A percentile compares a stretch with the other conserved stretches of the same genome.
Evolutionary conservation across 306 rosid species (phyloP).

Genomic region (Fragaria iinumae): DNA sequence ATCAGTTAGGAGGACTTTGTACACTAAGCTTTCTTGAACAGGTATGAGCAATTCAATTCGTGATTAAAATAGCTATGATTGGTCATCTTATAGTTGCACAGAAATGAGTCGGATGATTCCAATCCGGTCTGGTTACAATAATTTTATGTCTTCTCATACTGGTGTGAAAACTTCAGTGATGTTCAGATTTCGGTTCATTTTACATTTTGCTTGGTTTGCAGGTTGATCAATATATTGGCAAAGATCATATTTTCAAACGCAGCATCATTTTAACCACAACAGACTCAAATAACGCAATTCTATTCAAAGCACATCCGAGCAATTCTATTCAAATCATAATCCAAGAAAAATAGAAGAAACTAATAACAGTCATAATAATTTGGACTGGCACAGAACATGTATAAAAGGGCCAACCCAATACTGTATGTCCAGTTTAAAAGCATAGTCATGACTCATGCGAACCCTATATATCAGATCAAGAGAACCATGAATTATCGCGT

Average conservation of each 20-base stretch:
- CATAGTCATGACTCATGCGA: too few relatives aligned
- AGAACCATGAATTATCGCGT: too few relatives aligned
- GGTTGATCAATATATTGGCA: conserved; percentile 73
- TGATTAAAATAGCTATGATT: conserved; percentile 9
- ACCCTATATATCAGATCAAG: too few relatives aligned
- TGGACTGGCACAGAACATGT: too few relatives aligned
- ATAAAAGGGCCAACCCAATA: too few relatives aligned
- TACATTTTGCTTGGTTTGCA: conserved; percentile 25
- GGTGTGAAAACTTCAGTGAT: conserved; percentile 11
- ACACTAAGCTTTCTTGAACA: conserved; percentile 86
- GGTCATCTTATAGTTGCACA: background rate
- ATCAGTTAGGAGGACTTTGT: conserved; percentile 91
- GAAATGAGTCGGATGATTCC: background rate
- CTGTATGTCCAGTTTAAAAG: too few relatives aligned
- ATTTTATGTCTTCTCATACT: background rate
- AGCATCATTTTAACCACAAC: conserved; percentile 46
- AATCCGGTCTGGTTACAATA: background rate
- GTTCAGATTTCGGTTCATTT: conserved; percentile 17
- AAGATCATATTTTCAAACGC: conserved; percentile 81
- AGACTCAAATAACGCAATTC: too few relatives aligned
- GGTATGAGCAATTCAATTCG: conserved; percentile 40
- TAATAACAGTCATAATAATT: too few relatives aligned
- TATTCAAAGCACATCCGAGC: too few relatives aligned
- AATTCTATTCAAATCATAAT: too few relatives aligned
- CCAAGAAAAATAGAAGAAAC: too few relatives aligned